Conservation (phyloP, 352 stramenopile genomes). For the Pythium dissotocum region DNA sequence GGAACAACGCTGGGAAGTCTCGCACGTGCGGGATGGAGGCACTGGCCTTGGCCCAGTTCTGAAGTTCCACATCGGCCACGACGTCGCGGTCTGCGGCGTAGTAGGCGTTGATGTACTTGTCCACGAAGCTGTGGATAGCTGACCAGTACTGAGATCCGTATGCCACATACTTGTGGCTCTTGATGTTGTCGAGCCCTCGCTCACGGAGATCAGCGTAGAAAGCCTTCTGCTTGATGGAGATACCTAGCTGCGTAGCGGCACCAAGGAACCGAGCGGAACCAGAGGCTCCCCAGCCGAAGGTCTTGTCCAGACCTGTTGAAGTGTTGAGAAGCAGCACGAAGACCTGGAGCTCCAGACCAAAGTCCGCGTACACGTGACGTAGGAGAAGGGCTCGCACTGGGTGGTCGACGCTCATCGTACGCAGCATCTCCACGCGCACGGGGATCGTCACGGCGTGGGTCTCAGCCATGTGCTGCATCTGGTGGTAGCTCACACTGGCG, state of each 20-base stretch:
- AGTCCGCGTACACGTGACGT: slow-evolving; percentile 29
- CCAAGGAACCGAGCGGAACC: slow-evolving; percentile 35
- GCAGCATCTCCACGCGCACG: slow-evolving; percentile 45
- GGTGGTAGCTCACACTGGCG: slow-evolving; percentile 15
- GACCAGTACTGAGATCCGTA: slow-evolving; percentile 2
- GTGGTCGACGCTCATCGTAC: slow-evolving; percentile 31
- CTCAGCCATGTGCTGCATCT: slow-evolving; percentile 21
- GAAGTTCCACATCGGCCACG: slow-evolving; percentile 36
- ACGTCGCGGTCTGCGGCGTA: slow-evolving; percentile 29
- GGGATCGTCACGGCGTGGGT: slow-evolving; percentile 33
- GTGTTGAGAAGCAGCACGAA: slow-evolving; percentile 3
- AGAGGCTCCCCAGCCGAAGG: slow-evolving; percentile 38
- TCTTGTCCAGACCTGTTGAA: slow-evolving; percentile 33
- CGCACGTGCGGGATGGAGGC: slow-evolving; percentile 30
- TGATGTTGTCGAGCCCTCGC: slow-evolving; percentile 17
- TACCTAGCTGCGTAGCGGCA: slow-evolving; percentile 23
- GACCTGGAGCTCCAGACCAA: slow-evolving; percentile 16
- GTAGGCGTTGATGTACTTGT: slow-evolving; percentile 35
- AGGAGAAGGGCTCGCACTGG: slow-evolving; percentile 39
- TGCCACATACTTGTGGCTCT: slow-evolving; percentile 18
- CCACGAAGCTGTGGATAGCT: slow-evolving; percentile 36
- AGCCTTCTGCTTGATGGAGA: neutral
- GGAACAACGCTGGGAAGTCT: slow-evolving; percentile 32
- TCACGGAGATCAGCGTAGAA: neutral
- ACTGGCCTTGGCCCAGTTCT: slow-evolving; percentile 37